Base-by-base conservation (phyloP, 169 alveolate genomes). In the Plasmodium gaboni region DNA sequence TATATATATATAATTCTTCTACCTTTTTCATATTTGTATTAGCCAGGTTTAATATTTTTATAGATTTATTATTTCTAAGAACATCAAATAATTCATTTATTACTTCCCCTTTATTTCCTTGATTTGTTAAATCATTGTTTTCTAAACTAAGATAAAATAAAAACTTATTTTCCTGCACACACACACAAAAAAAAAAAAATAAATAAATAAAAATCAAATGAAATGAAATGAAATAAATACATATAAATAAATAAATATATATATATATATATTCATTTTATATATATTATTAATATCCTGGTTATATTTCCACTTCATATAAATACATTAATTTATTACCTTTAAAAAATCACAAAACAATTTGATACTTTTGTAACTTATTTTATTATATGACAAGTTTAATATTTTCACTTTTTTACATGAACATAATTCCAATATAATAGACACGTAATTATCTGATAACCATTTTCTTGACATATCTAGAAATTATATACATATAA, bases 381-480 rank as follows among this genome's bases (percentile, higher is more conserved):
- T 42, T 85, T 85, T 85, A 50, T 85, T 85, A 64, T 59, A 85
- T 57, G 91, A 85, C 51, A 85, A 59, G 46, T 85, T 85, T 69
- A 85, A 69, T 10, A 68, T 69, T 70, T 85, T 85, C 12, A 85
- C 44, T 48, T 72, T 85, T 59, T 85, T 85, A 22, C 68, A 74
- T 55, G 64, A 46, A 38, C 91, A 85, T 24, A 85, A 85, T 69
- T 85, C 74, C 42, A 85, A 53, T 44, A 85, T 60, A 28, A 71
- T 28, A 13, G 91, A 38, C 55, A 70, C 51, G 57, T 85, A 85
- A 53, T 85, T 85, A 73, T 85, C 91, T 69, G 91, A 38, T n/a
- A 85, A 53, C 91, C 91, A 85, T 51, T 69, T 85, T 59, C 91
- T 70, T 69, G 91, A 85, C 32, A 85, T 57, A 60, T 85, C 91